Evolutionary conservation across 805 yeast genomes (phyloP).

Genomic region (Maudiozyma serrabonitensis): DNA sequence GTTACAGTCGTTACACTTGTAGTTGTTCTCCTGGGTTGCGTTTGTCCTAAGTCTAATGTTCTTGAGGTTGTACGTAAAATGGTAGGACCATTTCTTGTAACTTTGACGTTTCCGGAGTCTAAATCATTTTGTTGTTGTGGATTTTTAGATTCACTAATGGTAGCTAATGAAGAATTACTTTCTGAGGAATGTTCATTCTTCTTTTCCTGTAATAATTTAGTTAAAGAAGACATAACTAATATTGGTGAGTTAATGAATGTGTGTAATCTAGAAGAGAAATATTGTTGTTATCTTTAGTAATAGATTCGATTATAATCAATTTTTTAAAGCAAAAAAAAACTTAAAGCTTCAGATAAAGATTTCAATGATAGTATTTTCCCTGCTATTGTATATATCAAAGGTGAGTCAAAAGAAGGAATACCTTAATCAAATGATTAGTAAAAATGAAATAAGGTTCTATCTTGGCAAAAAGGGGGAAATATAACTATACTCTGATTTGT

Average conservation of each 20-base stretch:
- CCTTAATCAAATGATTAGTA: no score
- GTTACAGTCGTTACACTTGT: slow-evolving; percentile 25
- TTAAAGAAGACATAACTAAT: slow-evolving; percentile 24
- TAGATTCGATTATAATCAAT: no score
- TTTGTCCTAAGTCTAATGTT: slow-evolving; percentile 11
- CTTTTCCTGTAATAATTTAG: slow-evolving; percentile 27
- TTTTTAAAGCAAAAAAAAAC: no score
- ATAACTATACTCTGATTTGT: no score
- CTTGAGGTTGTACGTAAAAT: slow-evolving; percentile 10
- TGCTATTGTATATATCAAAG: no score
- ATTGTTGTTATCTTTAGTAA: no score
- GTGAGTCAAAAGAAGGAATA: no score
- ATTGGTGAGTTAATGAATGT: neutral
- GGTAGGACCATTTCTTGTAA: slow-evolving; percentile 1
- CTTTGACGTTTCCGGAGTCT: neutral
- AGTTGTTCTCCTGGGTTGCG: slow-evolving; percentile 9
- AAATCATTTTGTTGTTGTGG: neutral
- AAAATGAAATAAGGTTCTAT: no score
- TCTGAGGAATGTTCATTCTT: slow-evolving; percentile 14
- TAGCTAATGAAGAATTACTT: neutral
- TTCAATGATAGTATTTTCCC: no score
- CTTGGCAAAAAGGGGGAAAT: no score
- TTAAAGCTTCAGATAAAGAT: no score
- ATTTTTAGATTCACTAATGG: neutral
- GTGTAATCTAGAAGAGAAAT: no score